Evolutionary conservation across 176 grass and related monocot genomes (phyloP).

Genomic region (barley (Hordeum vulgare)): MorexV3_pseudomolecules_assembly NC_058522.1:78097665-78098164

Average conservation of each 20-base stretch:
- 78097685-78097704: background rate
- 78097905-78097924: conserved; percentile 92
- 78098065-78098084: conserved; percentile 51
- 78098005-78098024: conserved; percentile 70
- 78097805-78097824: background rate
- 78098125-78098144: conserved; percentile 83
- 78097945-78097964: conserved; percentile 80
- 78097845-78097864: background rate
- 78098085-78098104: conserved; percentile 40
- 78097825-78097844: background rate
- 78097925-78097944: conserved; percentile 94
- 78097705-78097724: too few species aligned
- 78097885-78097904: conserved; percentile 76
- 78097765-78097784: background rate
- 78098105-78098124: conserved; percentile 49
- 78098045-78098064: conserved; percentile 51
- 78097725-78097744: too few species aligned
- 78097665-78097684: background rate
- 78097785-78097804: background rate
- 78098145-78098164: conserved; percentile 79
- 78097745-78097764: background rate
- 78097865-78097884: conserved; percentile 12
- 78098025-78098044: conserved; percentile 80
- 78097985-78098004: conserved; percentile 94
- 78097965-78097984: conserved; percentile 46